A percentile compares a stretch with the other conserved stretches of the same genome.
These are phyloP conservation scores for Mrakia blollopis DNA, from an alignment of 768 basidiomycete genomes.

Conservation along the genomic window DNA sequence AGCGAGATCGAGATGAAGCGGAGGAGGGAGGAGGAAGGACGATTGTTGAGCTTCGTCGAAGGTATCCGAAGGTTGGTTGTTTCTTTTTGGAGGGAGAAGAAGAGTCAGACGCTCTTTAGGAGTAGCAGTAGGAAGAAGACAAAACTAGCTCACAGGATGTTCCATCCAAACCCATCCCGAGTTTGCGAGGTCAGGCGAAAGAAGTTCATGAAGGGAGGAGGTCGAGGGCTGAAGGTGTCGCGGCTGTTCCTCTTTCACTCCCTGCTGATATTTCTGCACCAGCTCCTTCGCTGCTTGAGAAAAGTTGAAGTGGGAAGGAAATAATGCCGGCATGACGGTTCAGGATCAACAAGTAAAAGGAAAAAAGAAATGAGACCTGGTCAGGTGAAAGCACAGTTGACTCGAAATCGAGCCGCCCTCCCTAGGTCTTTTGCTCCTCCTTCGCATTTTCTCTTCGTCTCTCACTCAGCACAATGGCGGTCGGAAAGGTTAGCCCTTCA, in stretches of 20 bases:
- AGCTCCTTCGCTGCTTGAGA: neutral
- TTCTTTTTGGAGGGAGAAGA: neutral
- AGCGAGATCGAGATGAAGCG: neutral
- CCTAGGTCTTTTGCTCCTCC: neutral
- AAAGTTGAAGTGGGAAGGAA: slow-evolving; percentile 8
- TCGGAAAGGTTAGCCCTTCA: slow-evolving; percentile 65
- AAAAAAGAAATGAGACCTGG: neutral
- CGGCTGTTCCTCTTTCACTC: too few species aligned
- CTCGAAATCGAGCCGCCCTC: neutral
- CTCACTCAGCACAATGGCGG: slow-evolving; percentile 63
- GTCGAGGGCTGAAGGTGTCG: neutral
- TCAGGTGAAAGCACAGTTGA: neutral
- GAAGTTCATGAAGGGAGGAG: neutral
- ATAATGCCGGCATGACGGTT: neutral
- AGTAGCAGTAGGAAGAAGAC: neutral
- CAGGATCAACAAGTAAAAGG: neutral
- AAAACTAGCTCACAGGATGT: slow-evolving; percentile 50
- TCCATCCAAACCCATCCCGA: slow-evolving; percentile 61
- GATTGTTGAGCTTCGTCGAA: slow-evolving; percentile 1
- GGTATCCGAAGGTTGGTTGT: neutral
- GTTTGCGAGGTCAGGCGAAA: neutral
- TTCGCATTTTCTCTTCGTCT: slow-evolving; percentile 32
- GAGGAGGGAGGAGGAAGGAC: neutral
- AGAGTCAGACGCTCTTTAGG: neutral
- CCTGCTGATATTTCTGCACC: neutral